phyloP scores from a whole-genome alignment of 352 stramenopile species.

The Phytophthora tubulina region DNA sequence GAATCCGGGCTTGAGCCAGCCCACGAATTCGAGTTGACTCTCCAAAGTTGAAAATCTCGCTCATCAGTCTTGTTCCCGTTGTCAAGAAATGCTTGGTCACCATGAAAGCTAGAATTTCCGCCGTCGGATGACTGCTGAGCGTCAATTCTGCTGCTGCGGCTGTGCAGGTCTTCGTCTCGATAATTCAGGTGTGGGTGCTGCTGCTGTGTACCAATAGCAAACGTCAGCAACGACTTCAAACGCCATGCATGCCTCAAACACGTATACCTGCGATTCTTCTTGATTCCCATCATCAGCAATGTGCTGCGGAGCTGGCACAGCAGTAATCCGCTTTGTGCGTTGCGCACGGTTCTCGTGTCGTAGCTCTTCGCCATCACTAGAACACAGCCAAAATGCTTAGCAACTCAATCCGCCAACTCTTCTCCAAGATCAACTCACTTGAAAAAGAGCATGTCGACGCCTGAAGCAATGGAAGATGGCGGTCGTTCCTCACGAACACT shows the following conservation, averaged over 20 bases:
- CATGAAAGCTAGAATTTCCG: background rate
- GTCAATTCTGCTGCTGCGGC: slow-evolving; percentile 2
- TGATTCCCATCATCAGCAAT: background rate
- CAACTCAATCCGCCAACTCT: background rate
- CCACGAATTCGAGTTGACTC: slow-evolving; percentile 10
- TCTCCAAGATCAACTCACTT: slow-evolving; percentile 41
- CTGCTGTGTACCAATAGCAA: slow-evolving; percentile 4
- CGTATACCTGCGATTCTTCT: slow-evolving; percentile 20
- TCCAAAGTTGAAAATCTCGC: slow-evolving; percentile 19
- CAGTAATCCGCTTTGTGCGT: background rate
- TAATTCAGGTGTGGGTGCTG: background rate
- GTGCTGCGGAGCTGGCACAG: slow-evolving; percentile 2
- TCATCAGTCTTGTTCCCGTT: background rate
- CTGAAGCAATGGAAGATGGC: slow-evolving; percentile 43
- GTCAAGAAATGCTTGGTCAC: slow-evolving; percentile 3
- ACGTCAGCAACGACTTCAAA: slow-evolving; percentile 5
- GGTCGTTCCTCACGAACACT: slow-evolving; percentile 2
- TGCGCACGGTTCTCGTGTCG: slow-evolving; percentile 26
- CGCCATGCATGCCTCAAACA: background rate
- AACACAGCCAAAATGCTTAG: background rate
- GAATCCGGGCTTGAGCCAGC: slow-evolving; percentile 13
- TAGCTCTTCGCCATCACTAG: slow-evolving; percentile 49
- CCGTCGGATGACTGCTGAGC: slow-evolving; percentile 2
- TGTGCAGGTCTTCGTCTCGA: slow-evolving; percentile 9
- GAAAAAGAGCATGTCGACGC: slow-evolving; percentile 47